These are phyloP conservation scores for Stephania yunnanensis DNA, from an alignment of 164 flowering plant species.

Conservation along the genomic window DNA sequence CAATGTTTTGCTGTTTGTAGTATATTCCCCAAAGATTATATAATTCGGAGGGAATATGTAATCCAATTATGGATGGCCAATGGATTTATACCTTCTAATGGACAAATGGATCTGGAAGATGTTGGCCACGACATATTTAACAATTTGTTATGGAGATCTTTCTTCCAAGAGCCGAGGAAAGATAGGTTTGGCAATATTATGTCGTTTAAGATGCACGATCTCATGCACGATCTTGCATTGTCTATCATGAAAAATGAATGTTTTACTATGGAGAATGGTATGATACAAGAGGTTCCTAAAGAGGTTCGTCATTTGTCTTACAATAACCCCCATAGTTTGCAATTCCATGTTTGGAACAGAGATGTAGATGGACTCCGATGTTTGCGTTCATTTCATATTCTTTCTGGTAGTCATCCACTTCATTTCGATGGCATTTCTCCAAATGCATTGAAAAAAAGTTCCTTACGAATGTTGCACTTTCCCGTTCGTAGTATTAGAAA, in stretches of 20 bases:
- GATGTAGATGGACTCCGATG: too few species aligned
- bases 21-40: constrained; percentile 16
- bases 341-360: neutral
- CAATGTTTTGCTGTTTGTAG: constrained; percentile 20
- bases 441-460: neutral
- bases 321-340: neutral
- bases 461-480: neutral
- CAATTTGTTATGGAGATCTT: neutral
- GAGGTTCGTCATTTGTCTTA: neutral
- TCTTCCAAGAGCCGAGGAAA: neutral
- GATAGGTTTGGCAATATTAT: constrained; percentile 1
- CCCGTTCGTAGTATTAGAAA: neutral
- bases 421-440: neutral
- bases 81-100: neutral
- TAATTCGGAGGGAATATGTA: neutral
- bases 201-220: constrained; percentile 4
- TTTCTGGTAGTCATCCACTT: neutral
- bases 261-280: neutral
- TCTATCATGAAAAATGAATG: neutral
- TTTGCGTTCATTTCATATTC: neutral
- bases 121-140: neutral
- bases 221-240: neutral
- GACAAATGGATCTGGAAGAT: too few species aligned
- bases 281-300: neutral
- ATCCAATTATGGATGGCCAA: neutral